These are phyloP conservation scores for Leishmania braziliensis DNA, from an alignment of 208 protist genomes.

Conservation along the genomic window DNA sequence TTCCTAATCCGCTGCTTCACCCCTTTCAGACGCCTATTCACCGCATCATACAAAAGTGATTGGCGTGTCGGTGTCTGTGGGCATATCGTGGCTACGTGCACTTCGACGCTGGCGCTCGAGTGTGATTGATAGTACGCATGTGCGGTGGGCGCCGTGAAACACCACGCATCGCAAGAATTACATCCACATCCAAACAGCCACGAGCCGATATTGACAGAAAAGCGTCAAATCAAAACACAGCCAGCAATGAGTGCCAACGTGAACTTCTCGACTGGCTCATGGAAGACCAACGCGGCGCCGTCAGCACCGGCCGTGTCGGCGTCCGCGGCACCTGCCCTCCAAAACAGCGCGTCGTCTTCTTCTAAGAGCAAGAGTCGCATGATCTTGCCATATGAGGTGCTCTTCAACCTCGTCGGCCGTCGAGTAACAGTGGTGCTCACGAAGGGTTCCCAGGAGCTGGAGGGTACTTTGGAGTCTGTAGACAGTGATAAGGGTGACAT, in stretches of 20 bases:
- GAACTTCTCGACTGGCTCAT: conserved; percentile 21
- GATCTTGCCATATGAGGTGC: conserved; percentile 76
- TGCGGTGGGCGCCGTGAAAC: neutral
- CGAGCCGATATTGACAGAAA: too few relatives aligned
- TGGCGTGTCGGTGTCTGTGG: neutral
- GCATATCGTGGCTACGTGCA: neutral
- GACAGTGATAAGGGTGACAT: conserved; percentile 76
- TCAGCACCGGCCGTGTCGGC: neutral
- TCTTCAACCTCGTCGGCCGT: conserved; percentile 66
- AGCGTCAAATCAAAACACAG: neutral
- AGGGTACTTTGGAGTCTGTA: conserved; percentile 64
- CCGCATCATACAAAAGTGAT: neutral
- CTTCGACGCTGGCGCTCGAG: neutral
- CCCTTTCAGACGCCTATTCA: neutral
- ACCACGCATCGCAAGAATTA: neutral
- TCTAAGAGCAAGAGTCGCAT: conserved; percentile 32
- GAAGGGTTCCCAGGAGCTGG: conserved; percentile 53
- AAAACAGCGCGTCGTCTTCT: neutral
- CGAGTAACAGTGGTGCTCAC: conserved; percentile 79
- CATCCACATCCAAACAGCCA: neutral
- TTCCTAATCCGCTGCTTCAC: neutral
- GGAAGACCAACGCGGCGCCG: neutral
- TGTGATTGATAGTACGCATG: neutral
- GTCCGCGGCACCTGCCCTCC: neutral
- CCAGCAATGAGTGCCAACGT: conserved; percentile 36